phyloP scores from a whole-genome alignment of 2,329 filamentous ascomycete genomes.

The Beauveria sp. region DNA sequence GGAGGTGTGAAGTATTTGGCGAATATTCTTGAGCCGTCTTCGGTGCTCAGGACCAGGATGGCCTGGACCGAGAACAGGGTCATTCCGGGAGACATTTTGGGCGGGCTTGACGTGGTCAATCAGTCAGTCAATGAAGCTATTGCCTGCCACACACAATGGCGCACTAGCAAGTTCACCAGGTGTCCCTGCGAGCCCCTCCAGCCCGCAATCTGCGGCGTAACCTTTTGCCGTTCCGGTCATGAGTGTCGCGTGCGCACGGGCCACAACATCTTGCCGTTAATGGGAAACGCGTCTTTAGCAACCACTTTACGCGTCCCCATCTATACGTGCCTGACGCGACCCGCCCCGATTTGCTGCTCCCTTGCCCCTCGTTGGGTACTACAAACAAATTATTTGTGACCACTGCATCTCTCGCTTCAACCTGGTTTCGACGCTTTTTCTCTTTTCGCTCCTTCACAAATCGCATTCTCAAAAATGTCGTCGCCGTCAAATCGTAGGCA shows the following conservation, averaged over 20 bases:
- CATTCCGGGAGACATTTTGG: conserved; percentile 63
- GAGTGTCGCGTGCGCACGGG: conserved; percentile 20
- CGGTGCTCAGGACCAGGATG: conserved; percentile 69
- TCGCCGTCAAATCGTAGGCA: conserved; percentile 39
- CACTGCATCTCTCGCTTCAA: conserved; percentile 14
- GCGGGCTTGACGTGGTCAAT: conserved; percentile 9
- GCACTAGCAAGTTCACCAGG: conserved; percentile 10
- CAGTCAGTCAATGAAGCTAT: conserved; percentile 8
- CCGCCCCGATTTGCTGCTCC: conserved; percentile 10
- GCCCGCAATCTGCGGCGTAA: conserved; percentile 18
- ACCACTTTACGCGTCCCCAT: conserved; percentile 34
- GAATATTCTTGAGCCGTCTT: conserved; percentile 87
- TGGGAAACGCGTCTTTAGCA: conserved; percentile 16
- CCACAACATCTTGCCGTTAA: conserved; percentile 13
- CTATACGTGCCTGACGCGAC: conserved; percentile 17
- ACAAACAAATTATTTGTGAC: conserved; percentile 13
- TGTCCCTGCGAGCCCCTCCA: conserved; percentile 12
- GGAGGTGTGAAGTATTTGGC: conserved; percentile 80
- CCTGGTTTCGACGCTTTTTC: neutral
- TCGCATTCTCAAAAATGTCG: conserved; percentile 27
- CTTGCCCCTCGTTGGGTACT: conserved; percentile 17
- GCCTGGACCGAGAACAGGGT: conserved; percentile 71
- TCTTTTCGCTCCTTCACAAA: conserved; percentile 10
- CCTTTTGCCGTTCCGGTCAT: conserved; percentile 22
- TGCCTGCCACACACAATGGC: conserved; percentile 1